A percentile compares a stretch with the other conserved stretches of the same genome.
Conservation (phyloP, 495 filamentous ascomycete species). For the Terfezia claveryi region DNA sequence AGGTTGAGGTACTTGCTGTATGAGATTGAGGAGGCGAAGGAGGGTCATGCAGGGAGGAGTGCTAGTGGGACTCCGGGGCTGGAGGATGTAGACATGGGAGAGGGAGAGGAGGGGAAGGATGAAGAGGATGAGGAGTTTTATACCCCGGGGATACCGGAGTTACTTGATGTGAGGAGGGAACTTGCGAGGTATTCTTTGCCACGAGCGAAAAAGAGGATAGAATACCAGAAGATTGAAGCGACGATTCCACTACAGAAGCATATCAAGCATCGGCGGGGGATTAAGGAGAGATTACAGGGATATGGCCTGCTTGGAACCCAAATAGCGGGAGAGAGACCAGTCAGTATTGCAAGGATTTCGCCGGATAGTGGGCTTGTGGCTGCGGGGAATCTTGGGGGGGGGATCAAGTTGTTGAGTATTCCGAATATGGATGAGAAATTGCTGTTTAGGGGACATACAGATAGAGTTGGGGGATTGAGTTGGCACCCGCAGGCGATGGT, state of each 20-base stretch:
- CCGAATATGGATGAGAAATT: constrained; percentile 58
- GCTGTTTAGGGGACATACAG: constrained; percentile 59
- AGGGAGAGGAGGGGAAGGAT: constrained; percentile 31
- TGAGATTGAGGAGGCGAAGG: constrained; percentile 33
- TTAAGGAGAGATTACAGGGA: constrained; percentile 60
- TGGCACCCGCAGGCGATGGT: constrained; percentile 79
- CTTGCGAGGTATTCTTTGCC: constrained; percentile 78
- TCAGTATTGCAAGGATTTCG: constrained; percentile 76
- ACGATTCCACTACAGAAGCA: constrained; percentile 68
- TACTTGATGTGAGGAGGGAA: constrained; percentile 53
- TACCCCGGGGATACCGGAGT: constrained; percentile 50
- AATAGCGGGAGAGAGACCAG: constrained; percentile 69
- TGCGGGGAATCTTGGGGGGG: constrained; percentile 76
- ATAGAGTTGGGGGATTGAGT: constrained; percentile 67
- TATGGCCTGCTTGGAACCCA: constrained; percentile 87
- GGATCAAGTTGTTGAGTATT: constrained; percentile 63
- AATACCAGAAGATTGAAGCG: constrained; percentile 54
- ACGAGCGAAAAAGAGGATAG: constrained; percentile 51
- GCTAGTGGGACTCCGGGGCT: constrained; percentile 44
- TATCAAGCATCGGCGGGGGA: constrained; percentile 66
- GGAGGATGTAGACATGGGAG: constrained; percentile 24
- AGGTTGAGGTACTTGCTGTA: constrained; percentile 63
- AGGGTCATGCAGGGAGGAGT: constrained; percentile 31
- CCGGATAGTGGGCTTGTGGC: constrained; percentile 68
- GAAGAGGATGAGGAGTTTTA: constrained; percentile 94